Conservation (phyloP, 305 asterid species). For the Striga hermonthica region DNA sequence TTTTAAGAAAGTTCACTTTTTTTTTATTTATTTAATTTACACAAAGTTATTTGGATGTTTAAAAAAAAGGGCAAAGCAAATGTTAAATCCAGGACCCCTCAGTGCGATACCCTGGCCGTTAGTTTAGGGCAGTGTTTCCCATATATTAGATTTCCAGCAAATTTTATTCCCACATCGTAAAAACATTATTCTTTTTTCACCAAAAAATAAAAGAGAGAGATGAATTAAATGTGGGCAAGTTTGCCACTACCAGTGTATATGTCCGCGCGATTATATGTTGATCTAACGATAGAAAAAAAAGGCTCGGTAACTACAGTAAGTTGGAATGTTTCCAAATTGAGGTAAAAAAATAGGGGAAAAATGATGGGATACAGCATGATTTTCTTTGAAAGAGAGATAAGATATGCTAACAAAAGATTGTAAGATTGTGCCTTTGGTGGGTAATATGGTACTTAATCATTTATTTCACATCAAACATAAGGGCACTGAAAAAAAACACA, state of each 20-base stretch:
- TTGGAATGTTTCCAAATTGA: slow-evolving; percentile 2
- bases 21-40: too few relatives aligned
- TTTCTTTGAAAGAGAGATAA: slow-evolving; percentile 36
- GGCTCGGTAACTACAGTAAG: too few relatives aligned
- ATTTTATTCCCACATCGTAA: too few relatives aligned
- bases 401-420: slow-evolving; percentile 42
- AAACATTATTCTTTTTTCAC: too few relatives aligned
- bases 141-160: slow-evolving; percentile 32
- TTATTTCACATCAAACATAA: slow-evolving; percentile 42
- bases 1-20: too few relatives aligned
- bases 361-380: slow-evolving; percentile 37
- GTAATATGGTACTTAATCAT: slow-evolving; percentile 43
- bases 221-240: too few relatives aligned
- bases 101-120: slow-evolving; percentile 47
- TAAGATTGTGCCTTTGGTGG: slow-evolving; percentile 44
- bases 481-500: slow-evolving; percentile 28
- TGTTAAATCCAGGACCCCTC: slow-evolving; percentile 50
- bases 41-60: too few relatives aligned
- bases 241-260: too few relatives aligned
- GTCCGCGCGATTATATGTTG: too few relatives aligned
- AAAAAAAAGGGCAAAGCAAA: slow-evolving; percentile 37
- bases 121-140: slow-evolving; percentile 42
- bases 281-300: too few relatives aligned
- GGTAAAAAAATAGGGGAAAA: slow-evolving; percentile 32
- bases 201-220: too few relatives aligned